Base-by-base conservation (phyloP, 441 rosid genomes). In the Pelargonium australe region DNA sequence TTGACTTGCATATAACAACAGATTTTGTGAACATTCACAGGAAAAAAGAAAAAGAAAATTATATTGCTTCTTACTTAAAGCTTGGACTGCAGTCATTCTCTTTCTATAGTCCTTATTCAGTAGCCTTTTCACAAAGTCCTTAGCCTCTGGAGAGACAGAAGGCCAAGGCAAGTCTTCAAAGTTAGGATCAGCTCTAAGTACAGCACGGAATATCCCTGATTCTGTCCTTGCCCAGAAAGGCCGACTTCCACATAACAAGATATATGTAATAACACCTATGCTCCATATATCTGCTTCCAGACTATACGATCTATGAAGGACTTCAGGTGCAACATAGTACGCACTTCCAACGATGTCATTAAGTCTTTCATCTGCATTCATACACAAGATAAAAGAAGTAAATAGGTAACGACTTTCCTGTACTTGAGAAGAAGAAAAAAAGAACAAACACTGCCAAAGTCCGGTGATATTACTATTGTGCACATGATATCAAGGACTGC, bases 201-300 rank as follows among this genome's bases (percentile, higher is more conserved):
- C 98, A 7, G 97, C 86, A 55, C 92, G 87, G 69, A 95, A 95
- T 67, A 95, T 92, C 73, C 96, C 98, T 37, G 98, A 92, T 80
- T 95, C 99, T 7, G 95, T 95, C 75, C 93, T 80, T 28, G 98
- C 97, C 99, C 98, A 95, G 80, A 95, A 92, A 61, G 99, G 99
- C 70, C 98, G 95, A 78, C 97, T 87, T 55, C 99, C 98, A 41
- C 99, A 86, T 67, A 95, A 76, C 10, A 95, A 90, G 80, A 95
- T 95, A 77, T 92, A 95, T 28, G 98, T 85, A 69, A 95, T 90
- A 10, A 95, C 98, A 28, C 99, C 99, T 58, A 90, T 72, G 71
- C 99, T 95, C 99, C 99, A 95, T 43, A 88, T 96, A 85, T 95
- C 99, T 3, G 99, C 98, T 76, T 95, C 99, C 5, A 95, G 82